Evolutionary conservation across 768 basidiomycete genomes (phyloP).

Genomic region (Sistotremastrum suecicum): DNA sequence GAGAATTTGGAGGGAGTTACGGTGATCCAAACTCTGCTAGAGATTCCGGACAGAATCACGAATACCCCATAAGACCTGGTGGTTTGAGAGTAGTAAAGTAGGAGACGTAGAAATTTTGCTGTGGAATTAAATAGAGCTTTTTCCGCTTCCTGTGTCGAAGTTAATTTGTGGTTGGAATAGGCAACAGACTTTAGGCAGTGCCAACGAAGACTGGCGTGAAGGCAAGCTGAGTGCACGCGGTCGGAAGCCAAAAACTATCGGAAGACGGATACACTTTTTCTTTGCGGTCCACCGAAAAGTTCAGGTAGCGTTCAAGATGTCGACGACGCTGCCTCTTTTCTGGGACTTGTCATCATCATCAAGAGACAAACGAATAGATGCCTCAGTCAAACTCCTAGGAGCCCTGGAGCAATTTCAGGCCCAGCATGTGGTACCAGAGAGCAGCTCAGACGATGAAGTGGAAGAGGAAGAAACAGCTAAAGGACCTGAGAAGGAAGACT

Average conservation of each 20-base stretch:
- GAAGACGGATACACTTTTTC: too few species aligned
- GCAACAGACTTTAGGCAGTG: neutral
- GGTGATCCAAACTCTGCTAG: slow-evolving; percentile 23
- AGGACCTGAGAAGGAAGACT: slow-evolving; percentile 11
- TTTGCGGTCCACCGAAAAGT: too few species aligned
- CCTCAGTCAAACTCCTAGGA: slow-evolving; percentile 71
- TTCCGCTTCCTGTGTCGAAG: neutral
- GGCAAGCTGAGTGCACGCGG: too few species aligned
- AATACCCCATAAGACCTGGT: too few species aligned
- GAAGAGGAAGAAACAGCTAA: slow-evolving; percentile 24
- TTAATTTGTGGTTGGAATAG: neutral
- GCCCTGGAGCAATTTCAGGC: slow-evolving; percentile 79
- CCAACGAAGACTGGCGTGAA: too few species aligned
- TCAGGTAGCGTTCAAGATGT: slow-evolving; percentile 27
- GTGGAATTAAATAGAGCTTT: neutral
- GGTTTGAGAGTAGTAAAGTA: too few species aligned
- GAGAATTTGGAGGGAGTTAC: slow-evolving; percentile 27
- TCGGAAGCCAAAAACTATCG: too few species aligned
- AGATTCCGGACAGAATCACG: slow-evolving; percentile 10
- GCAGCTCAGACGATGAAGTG: slow-evolving; percentile 24
- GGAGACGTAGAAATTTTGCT: too few species aligned
- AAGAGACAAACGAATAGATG: slow-evolving; percentile 68
- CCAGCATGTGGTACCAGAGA: slow-evolving; percentile 35
- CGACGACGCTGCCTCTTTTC: slow-evolving; percentile 84
- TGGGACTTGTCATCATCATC: slow-evolving; percentile 81